These are phyloP conservation scores for Pseudocercospora cruenta DNA, from an alignment of 2,329 filamentous ascomycete species.

Conservation along the genomic window DNA sequence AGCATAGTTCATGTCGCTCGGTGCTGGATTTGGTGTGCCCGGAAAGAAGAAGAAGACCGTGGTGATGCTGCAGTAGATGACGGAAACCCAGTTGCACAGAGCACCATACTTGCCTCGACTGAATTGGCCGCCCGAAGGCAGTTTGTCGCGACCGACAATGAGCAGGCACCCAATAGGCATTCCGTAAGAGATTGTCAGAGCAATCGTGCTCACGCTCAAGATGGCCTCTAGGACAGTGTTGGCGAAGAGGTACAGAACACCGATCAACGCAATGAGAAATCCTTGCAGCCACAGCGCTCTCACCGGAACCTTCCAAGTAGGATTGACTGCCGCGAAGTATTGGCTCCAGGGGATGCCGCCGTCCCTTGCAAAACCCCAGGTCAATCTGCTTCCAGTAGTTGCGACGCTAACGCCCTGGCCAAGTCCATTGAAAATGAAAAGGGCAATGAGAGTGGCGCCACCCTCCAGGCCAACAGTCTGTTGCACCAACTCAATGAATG, in stretches of 20 bases:
- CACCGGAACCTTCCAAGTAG: constrained; percentile 56
- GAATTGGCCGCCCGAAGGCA: constrained; percentile 51
- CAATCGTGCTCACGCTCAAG: constrained; percentile 47
- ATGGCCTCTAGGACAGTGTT: constrained; percentile 50
- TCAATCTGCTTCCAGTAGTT: constrained; percentile 39
- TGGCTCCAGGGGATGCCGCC: constrained; percentile 32
- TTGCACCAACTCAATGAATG: constrained; percentile 63
- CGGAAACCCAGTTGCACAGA: constrained; percentile 47
- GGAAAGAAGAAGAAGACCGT: constrained; percentile 63
- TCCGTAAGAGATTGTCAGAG: constrained; percentile 48
- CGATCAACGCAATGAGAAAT: constrained; percentile 51
- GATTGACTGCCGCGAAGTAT: constrained; percentile 46
- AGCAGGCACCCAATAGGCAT: constrained; percentile 45
- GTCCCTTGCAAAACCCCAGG: constrained; percentile 36
- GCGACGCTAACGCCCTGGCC: constrained; percentile 59
- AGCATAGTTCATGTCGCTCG: constrained; percentile 61
- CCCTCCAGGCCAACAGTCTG: constrained; percentile 54
- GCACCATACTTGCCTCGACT: constrained; percentile 45
- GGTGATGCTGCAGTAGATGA: constrained; percentile 57
- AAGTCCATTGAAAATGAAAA: constrained; percentile 61
- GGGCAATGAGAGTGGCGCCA: constrained; percentile 50
- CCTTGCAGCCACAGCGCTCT: constrained; percentile 59
- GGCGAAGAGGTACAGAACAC: constrained; percentile 50
- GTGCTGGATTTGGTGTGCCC: constrained; percentile 47
- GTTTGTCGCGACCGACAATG: constrained; percentile 55